Percentiles rank a stretch among this genome's conserved stretches.
These are phyloP conservation scores for Mycena crocata DNA, from an alignment of 768 basidiomycete species.

Conservation along the genomic window DNA sequence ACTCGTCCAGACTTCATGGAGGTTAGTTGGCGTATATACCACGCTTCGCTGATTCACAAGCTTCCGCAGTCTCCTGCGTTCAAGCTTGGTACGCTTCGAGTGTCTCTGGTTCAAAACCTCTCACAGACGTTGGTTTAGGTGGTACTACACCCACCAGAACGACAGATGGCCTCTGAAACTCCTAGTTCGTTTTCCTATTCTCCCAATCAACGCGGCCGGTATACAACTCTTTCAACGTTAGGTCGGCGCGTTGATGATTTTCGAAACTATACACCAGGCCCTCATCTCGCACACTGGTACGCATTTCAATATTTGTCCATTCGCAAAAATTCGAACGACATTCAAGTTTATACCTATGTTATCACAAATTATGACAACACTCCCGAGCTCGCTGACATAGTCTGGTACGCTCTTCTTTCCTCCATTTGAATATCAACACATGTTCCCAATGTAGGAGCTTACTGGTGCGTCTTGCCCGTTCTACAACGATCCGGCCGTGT, in stretches of 20 bases:
- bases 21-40: slow-evolving; percentile 44
- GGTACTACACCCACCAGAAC: slow-evolving; percentile 61
- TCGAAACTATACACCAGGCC: slow-evolving; percentile 65
- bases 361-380: slow-evolving; percentile 53
- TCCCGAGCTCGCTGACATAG: slow-evolving; percentile 43
- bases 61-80: slow-evolving; percentile 58
- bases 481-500: background rate
- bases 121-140: slow-evolving; percentile 10
- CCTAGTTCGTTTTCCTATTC: slow-evolving; percentile 49
- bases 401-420: slow-evolving; percentile 51
- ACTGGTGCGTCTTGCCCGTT: slow-evolving; percentile 40
- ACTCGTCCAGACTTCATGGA: slow-evolving; percentile 57
- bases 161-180: slow-evolving; percentile 62
- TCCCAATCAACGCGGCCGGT: background rate
- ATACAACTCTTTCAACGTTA: slow-evolving; percentile 33
- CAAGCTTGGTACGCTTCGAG: slow-evolving; percentile 59
- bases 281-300: slow-evolving; percentile 64
- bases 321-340: background rate
- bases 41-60: background rate
- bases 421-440: background rate
- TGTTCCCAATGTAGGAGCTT: slow-evolving; percentile 45
- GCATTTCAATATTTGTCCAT: slow-evolving; percentile 14
- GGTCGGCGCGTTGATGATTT: slow-evolving; percentile 62
- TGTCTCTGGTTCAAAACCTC: background rate
- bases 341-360: slow-evolving; percentile 60